A percentile compares a stretch with the other conserved stretches of the same genome.
phyloP scores from a whole-genome alignment of 129 eudicot species.

The Chrysanthemum lavandulifolium region DNA sequence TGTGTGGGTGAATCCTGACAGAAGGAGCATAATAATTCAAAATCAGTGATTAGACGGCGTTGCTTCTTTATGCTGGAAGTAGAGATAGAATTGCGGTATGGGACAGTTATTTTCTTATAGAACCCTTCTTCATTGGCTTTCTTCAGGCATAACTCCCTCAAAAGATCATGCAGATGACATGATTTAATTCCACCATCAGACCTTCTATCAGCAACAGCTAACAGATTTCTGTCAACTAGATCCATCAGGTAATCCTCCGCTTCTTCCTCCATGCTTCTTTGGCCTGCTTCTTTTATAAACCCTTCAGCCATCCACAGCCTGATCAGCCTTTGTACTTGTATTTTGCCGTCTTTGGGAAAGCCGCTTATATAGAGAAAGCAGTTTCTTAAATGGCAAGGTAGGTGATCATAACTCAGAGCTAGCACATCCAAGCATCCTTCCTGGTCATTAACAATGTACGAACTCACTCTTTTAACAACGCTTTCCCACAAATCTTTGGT shows the following conservation, averaged over 20 bases:
- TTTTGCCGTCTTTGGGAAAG: slow-evolving; percentile 19
- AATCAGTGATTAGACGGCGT: slow-evolving; percentile 26
- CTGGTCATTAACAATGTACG: slow-evolving; percentile 19
- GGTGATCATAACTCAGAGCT: slow-evolving; percentile 25
- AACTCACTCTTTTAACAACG: slow-evolving; percentile 19
- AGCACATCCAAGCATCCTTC: slow-evolving; percentile 17
- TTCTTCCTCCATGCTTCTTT: slow-evolving; percentile 24
- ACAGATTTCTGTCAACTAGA: slow-evolving; percentile 23
- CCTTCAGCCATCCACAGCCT: slow-evolving; percentile 38
- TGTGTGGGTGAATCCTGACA: slow-evolving; percentile 19
- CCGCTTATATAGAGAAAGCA: slow-evolving; percentile 33
- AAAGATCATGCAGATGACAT: slow-evolving; percentile 26
- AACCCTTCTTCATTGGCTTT: slow-evolving; percentile 28
- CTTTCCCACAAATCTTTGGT: slow-evolving; percentile 12
- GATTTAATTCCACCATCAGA: slow-evolving; percentile 25
- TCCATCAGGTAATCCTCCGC: slow-evolving; percentile 34
- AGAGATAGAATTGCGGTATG: slow-evolving; percentile 15
- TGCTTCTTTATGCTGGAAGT: slow-evolving; percentile 14
- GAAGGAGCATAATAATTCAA: slow-evolving; percentile 18
- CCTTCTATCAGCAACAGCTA: slow-evolving; percentile 23
- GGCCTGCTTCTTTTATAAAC: slow-evolving; percentile 21
- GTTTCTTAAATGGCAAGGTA: slow-evolving; percentile 22
- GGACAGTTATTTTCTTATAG: slow-evolving; percentile 12
- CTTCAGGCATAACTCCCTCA: slow-evolving; percentile 26
- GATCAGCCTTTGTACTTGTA: slow-evolving; percentile 18